Evolutionary conservation across 2,329 filamentous ascomycete species (phyloP).

Genomic region (Escovopsis weberi): DNA sequence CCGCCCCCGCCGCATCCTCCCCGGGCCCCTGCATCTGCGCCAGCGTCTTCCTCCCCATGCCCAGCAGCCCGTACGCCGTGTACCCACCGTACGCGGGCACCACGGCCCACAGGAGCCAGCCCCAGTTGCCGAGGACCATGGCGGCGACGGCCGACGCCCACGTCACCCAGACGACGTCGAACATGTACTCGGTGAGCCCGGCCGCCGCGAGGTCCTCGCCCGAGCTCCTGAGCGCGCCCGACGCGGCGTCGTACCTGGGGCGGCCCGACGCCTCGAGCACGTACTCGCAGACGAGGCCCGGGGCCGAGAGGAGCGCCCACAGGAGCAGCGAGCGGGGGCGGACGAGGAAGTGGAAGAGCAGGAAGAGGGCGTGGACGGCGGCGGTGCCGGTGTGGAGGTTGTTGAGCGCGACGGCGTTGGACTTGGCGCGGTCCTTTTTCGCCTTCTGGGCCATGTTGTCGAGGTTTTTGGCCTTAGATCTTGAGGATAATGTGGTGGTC

Average conservation of each 20-base stretch:
- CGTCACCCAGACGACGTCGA: slow-evolving; percentile 91
- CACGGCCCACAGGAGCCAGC: slow-evolving; percentile 39
- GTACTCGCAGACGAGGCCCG: slow-evolving; percentile 66
- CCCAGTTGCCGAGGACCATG: slow-evolving; percentile 67
- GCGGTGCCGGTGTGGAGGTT: slow-evolving; percentile 69
- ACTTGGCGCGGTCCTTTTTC: slow-evolving; percentile 54
- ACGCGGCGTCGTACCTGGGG: slow-evolving; percentile 52
- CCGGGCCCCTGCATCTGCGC: slow-evolving; percentile 26
- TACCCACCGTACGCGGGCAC: slow-evolving; percentile 42
- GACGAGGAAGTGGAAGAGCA: slow-evolving; percentile 55
- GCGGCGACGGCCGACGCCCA: slow-evolving; percentile 65
- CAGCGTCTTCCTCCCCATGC: slow-evolving; percentile 38
- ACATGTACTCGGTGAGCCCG: slow-evolving; percentile 95
- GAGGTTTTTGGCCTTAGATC: not conserved
- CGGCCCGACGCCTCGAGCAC: slow-evolving; percentile 75
- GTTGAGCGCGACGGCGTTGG: slow-evolving; percentile 64
- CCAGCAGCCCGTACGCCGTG: slow-evolving; percentile 38
- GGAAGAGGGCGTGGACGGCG: slow-evolving; percentile 57
- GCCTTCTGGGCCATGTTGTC: slow-evolving; percentile 42
- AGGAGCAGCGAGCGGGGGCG: slow-evolving; percentile 47
- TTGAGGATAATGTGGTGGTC: no score
- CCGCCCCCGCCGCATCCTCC: slow-evolving; percentile 14
- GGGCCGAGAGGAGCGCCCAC: slow-evolving; percentile 60
- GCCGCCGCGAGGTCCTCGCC: slow-evolving; percentile 81
- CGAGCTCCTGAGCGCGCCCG: slow-evolving; percentile 52